Conservation (phyloP, 139 green algal species). For the Picochlorum costavermella region DNA sequence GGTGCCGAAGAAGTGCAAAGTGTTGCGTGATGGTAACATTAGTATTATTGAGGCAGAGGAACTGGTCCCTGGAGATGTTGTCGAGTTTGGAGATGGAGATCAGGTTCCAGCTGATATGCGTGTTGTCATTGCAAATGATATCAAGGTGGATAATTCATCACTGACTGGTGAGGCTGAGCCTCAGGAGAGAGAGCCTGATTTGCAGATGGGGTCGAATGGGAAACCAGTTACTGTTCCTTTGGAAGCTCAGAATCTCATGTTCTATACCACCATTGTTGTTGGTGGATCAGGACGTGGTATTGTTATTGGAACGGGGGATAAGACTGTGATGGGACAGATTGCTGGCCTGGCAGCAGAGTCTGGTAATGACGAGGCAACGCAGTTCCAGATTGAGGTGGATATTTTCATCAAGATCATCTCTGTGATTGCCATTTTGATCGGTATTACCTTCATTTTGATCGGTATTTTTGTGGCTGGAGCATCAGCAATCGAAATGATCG, state of each 20-base stretch:
- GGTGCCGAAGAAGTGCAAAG: slow-evolving; percentile 62
- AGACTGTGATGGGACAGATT: slow-evolving; percentile 85
- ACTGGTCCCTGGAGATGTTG: slow-evolving; percentile 90
- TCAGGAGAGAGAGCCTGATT: slow-evolving; percentile 69
- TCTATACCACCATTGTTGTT: slow-evolving; percentile 66
- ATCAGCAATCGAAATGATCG: slow-evolving; percentile 35
- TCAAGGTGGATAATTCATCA: slow-evolving; percentile 87
- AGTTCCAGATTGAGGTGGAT: slow-evolving; percentile 73
- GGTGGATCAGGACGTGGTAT: slow-evolving; percentile 27
- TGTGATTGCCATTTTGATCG: slow-evolving; percentile 67
- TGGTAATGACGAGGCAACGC: slow-evolving; percentile 33
- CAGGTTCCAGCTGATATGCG: slow-evolving; percentile 86
- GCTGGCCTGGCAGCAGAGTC: slow-evolving; percentile 53
- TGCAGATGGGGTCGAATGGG: slow-evolving; percentile 64
- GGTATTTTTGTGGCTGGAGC: slow-evolving; percentile 43
- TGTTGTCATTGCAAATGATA: slow-evolving; percentile 39
- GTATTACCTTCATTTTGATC: slow-evolving; percentile 64
- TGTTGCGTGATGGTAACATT: slow-evolving; percentile 63
- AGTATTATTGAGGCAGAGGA: slow-evolving; percentile 54
- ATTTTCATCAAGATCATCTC: slow-evolving; percentile 72
- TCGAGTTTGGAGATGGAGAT: slow-evolving; percentile 86
- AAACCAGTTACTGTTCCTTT: slow-evolving; percentile 33
- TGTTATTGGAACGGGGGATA: slow-evolving; percentile 65
- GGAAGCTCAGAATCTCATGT: slow-evolving; percentile 59
- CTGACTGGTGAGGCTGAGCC: slow-evolving; percentile 79